Conservation (phyloP, 345 rosid species). For the Rhizophora apiculata region DNA sequence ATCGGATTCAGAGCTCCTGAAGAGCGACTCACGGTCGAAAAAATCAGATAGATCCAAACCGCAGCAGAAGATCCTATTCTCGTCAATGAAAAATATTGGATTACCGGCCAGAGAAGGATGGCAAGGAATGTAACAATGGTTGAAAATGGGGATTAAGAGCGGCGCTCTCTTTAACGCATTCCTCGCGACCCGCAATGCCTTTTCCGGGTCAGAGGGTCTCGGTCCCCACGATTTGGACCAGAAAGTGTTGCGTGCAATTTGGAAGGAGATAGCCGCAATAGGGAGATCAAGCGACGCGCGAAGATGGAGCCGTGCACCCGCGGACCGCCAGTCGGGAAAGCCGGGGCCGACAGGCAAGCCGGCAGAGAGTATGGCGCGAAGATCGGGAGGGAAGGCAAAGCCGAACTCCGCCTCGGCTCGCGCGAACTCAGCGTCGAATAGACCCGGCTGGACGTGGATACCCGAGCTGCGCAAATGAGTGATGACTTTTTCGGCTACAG, state of each 20-base stretch:
- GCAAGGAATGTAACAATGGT: slow-evolving; percentile 91
- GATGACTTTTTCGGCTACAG: slow-evolving; percentile 71
- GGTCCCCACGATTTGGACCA: slow-evolving; percentile 97
- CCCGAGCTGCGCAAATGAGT: slow-evolving; percentile 64
- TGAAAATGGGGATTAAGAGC: slow-evolving; percentile 78
- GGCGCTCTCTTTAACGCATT: slow-evolving; percentile 87
- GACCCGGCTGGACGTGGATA: slow-evolving; percentile 75
- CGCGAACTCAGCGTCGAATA: slow-evolving; percentile 80
- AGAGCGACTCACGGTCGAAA: slow-evolving; percentile 76
- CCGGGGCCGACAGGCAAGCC: slow-evolving; percentile 88
- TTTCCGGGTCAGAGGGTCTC: slow-evolving; percentile 79
- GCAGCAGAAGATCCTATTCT: slow-evolving; percentile 82
- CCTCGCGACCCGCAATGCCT: slow-evolving; percentile 75
- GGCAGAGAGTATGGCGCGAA: slow-evolving; percentile 76
- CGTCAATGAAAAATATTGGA: slow-evolving; percentile 93
- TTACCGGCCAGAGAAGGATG: slow-evolving; percentile 86
- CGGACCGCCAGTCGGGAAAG: slow-evolving; percentile 92
- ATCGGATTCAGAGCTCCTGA: slow-evolving; percentile 46
- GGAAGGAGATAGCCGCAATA: slow-evolving; percentile 81
- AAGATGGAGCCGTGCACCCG: slow-evolving; percentile 72
- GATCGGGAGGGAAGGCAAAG: slow-evolving; percentile 92
- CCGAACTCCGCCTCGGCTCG: slow-evolving; percentile 88
- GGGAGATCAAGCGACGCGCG: slow-evolving; percentile 84
- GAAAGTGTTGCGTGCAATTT: slow-evolving; percentile 75
- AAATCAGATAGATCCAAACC: slow-evolving; percentile 91